A percentile compares a stretch with the other conserved stretches of the same genome.
Evolutionary conservation across 148 eudicot genomes (phyloP).

Genomic region (Nyssa sinensis): DNA sequence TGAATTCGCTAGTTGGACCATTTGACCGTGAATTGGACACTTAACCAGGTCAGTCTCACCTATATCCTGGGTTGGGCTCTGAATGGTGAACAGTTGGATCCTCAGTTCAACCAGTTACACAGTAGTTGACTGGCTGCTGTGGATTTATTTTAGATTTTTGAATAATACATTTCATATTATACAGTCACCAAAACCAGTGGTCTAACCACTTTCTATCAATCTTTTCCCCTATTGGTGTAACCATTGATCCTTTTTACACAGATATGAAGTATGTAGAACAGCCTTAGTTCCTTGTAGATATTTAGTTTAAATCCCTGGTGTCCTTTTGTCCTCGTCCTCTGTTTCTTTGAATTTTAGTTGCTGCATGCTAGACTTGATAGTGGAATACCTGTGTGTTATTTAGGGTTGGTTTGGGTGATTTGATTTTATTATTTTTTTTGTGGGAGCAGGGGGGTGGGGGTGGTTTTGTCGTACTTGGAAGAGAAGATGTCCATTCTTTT

Average conservation of each 20-base stretch:
- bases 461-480: too few relatives aligned
- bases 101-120: neutral
- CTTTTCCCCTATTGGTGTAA: neutral
- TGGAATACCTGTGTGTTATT: neutral
- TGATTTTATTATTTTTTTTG: too few relatives aligned
- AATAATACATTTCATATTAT: too few relatives aligned
- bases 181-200: neutral
- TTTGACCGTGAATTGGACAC: too few relatives aligned
- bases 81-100: neutral
- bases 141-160: neutral
- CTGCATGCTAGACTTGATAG: neutral
- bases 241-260: neutral
- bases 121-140: neutral
- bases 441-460: too few relatives aligned
- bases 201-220: neutral
- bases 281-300: neutral
- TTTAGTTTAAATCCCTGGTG: too few relatives aligned
- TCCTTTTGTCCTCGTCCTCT: too few relatives aligned
- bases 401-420: neutral
- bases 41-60: neutral
- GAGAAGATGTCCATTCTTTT: neutral
- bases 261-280: neutral
- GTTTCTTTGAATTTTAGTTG: neutral
- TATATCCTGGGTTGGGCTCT: neutral
- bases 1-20: too few relatives aligned